Percentiles rank a stretch among this genome's conserved stretches.
Conservation (phyloP, 148 eudicot species). For the Vaccinium darrowii region DNA sequence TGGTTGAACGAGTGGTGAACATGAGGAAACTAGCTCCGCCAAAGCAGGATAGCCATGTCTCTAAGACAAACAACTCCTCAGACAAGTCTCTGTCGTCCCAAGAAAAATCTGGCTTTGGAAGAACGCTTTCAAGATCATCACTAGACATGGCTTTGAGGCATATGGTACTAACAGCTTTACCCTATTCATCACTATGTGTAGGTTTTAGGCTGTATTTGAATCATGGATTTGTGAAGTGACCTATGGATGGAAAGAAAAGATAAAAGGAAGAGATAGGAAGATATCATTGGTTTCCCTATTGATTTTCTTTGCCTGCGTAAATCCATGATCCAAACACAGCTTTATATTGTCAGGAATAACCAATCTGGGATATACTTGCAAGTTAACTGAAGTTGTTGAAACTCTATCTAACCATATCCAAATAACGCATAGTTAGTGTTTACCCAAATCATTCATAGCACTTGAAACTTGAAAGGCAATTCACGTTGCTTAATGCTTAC, state of each 20-base stretch:
- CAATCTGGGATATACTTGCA: not conserved
- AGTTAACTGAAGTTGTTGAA: not conserved
- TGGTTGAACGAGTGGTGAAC: conserved; percentile 64
- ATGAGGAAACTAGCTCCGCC: conserved; percentile 64
- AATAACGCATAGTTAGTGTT: not conserved
- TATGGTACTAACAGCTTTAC: conserved; percentile 39
- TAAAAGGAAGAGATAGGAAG: not conserved
- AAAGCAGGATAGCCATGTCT: conserved; percentile 35
- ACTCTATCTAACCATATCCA: not conserved
- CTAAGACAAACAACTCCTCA: conserved; percentile 40
- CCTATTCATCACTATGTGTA: not conserved
- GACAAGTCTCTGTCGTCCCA: conserved; percentile 64
- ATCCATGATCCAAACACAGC: no score
- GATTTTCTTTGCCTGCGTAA: not conserved
- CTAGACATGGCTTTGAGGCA: conserved; percentile 96
- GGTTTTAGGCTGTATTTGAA: not conserved
- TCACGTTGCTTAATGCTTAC: not conserved
- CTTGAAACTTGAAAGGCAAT: not conserved
- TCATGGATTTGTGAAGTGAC: not conserved
- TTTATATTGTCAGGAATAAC: not conserved
- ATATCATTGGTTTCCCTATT: not conserved
- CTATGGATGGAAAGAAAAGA: not conserved
- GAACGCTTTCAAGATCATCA: conserved; percentile 79
- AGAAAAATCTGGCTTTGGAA: conserved; percentile 82
- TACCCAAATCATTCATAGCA: not conserved